Evolutionary conservation across 2,329 filamentous ascomycete species (phyloP), one percentile per base, ranked within the genome.

Genomic region (Fusarium sp.): DNA sequence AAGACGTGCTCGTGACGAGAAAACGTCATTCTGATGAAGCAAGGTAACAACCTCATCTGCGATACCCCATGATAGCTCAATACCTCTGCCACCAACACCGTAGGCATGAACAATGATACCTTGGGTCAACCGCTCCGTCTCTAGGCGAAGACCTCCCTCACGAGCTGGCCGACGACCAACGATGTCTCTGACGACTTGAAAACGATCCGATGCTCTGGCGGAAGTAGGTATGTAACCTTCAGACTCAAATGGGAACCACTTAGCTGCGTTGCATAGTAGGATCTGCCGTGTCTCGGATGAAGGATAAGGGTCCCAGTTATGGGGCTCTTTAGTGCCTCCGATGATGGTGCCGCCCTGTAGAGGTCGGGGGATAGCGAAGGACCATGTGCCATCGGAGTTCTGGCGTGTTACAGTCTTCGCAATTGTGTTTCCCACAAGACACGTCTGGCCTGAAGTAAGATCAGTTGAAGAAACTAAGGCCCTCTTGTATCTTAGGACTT

Each of bases 21-120:
- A 14, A 30, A 14, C 5, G 10, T 14, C 29, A 14, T 30, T 30
- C 10, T 30, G 11, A 30, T 14, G 12, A 30, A 30, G 29, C 29
- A 30, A 30, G 5, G 6, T 30, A 14, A 57, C 51, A 10, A 60
- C 42, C 4, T 60, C 42, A 1, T 60, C 30, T 12, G 51, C 57
- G 1, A 60, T 57, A 12, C 57, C 57, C 57, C 57, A 60, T 6
- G 57, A 60, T 22, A 60, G 24, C 24, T 60, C 57, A 40, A 60
- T 15, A 11, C 57, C 57, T 27, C 57, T 57, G 3, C 57, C 57
- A 15, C 57, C 57, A 42, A 57, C 14, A 1, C 57, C 57, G 24
- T 60, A 57, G 4, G 57, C 57, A 57, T 60, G 57, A 14, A 47
- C 30, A 9, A 47, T 29, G 1, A 25, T 18, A 10, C 57, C 51